Conservation (phyloP, 2,329 filamentous ascomycete species). For the Aspergillus viridinutans region DNA sequence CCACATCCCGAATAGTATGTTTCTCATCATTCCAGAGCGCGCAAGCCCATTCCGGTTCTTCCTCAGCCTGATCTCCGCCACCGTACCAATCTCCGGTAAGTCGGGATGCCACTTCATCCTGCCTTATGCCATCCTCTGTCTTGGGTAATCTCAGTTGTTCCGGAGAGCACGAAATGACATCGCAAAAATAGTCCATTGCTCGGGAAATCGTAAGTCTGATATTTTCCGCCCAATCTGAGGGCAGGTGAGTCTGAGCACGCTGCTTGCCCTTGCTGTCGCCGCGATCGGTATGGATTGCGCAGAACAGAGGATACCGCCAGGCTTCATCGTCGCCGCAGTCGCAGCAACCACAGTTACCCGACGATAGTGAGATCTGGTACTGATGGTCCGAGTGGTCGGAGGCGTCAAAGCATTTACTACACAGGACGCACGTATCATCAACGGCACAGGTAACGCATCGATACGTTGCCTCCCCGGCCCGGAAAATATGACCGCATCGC, state of each 20-base stretch:
- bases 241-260: conserved; percentile 63
- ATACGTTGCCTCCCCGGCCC: conserved; percentile 88
- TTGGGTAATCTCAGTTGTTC: conserved; percentile 88
- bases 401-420: conserved; percentile 88
- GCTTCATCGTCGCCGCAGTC: conserved; percentile 96
- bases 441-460: conserved; percentile 89
- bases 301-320: conserved; percentile 77
- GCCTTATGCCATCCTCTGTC: conserved; percentile 71
- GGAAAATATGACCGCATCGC: conserved; percentile 96
- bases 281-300: conserved; percentile 81
- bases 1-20: conserved; percentile 88
- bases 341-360: conserved; percentile 92
- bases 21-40: conserved; percentile 98
- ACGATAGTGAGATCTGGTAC: conserved; percentile 81
- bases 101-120: conserved; percentile 77
- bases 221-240: conserved; percentile 68
- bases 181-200: conserved; percentile 89
- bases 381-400: conserved; percentile 93
- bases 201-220: conserved; percentile 83
- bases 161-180: conserved; percentile 95
- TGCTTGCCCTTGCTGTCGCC: conserved; percentile 44
- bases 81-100: conserved; percentile 72
- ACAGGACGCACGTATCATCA: conserved; percentile 93
- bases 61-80: conserved; percentile 56
- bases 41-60: conserved; percentile 72